Conservation (phyloP, 1,284 basidiomycete genomes). For the Thecaphora frezii region DNA sequence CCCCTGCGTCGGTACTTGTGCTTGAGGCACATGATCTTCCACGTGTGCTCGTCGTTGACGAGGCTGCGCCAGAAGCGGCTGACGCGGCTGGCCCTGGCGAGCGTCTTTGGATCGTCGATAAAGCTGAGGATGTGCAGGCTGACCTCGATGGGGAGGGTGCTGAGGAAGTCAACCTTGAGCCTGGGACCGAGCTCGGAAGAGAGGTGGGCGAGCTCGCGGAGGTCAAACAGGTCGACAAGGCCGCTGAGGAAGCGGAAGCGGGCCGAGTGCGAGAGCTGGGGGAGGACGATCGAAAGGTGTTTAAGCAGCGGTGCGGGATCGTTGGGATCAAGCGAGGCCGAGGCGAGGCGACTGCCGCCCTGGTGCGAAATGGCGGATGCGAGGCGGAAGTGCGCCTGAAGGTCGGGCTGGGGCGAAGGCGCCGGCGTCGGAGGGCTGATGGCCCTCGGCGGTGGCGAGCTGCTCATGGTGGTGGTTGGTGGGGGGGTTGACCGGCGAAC, state of each 20-base stretch:
- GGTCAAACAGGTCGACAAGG: slow-evolving; percentile 60
- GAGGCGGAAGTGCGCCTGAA: slow-evolving; percentile 31
- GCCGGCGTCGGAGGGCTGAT: slow-evolving; percentile 52
- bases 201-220: slow-evolving; percentile 77
- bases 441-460: slow-evolving; percentile 11
- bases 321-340: slow-evolving; percentile 19
- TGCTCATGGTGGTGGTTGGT: too few species aligned
- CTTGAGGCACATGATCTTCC: slow-evolving; percentile 75
- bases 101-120: slow-evolving; percentile 77
- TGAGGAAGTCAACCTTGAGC: slow-evolving; percentile 83
- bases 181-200: slow-evolving; percentile 74
- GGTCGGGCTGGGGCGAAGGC: slow-evolving; percentile 47
- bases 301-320: slow-evolving; percentile 35
- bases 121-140: slow-evolving; percentile 78
- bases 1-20: slow-evolving; percentile 36
- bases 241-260: slow-evolving; percentile 43
- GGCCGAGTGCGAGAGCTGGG: slow-evolving; percentile 30
- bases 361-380: slow-evolving; percentile 20
- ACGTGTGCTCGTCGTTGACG: slow-evolving; percentile 78
- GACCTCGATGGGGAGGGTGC: slow-evolving; percentile 80
- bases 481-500: too few species aligned
- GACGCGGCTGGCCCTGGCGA: slow-evolving; percentile 74
- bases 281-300: slow-evolving; percentile 32
- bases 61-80: slow-evolving; percentile 76
- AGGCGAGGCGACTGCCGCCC: slow-evolving; percentile 19